Percentiles rank a stretch among this genome's conserved stretches.
phyloP scores from a whole-genome alignment of 2,329 filamentous ascomycete species.

The Emericellopsis atlantica region DNA sequence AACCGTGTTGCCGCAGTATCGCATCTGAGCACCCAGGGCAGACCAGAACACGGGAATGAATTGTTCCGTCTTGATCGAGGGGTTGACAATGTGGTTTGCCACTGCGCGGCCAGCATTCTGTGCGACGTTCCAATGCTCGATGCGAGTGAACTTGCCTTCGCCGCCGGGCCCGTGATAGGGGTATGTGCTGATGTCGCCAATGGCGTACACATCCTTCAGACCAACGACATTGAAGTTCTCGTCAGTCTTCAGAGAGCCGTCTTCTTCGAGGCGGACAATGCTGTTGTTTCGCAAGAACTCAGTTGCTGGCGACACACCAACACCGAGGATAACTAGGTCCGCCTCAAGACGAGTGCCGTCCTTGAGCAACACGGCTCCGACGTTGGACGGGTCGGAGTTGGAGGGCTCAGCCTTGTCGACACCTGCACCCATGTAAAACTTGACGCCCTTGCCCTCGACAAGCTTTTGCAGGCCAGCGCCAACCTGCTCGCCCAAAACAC shows the following conservation, averaged over 20 bases:
- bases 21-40: conserved; percentile 73
- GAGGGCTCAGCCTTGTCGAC: conserved; percentile 77
- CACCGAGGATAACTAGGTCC: conserved; percentile 82
- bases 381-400: conserved; percentile 50
- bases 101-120: conserved; percentile 81
- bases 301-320: conserved; percentile 79
- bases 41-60: conserved; percentile 98
- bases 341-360: conserved; percentile 76
- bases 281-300: conserved; percentile 66
- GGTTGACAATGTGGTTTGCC: conserved; percentile 62
- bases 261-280: conserved; percentile 58
- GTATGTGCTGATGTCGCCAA: conserved; percentile 91
- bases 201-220: conserved; percentile 73
- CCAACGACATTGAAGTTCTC: conserved; percentile 67
- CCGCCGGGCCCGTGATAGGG: conserved; percentile 87
- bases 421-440: conserved; percentile 69
- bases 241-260: conserved; percentile 77
- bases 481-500: conserved; percentile 71
- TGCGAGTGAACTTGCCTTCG: conserved; percentile 59
- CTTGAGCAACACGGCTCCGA: conserved; percentile 72
- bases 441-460: conserved; percentile 77
- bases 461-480: conserved; percentile 68
- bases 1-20: conserved; percentile 81
- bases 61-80: conserved; percentile 43
- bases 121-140: conserved; percentile 98